Evolutionary conservation across 192 early-diverging fungal species (phyloP), one percentile per base, ranked within the genome.

Genomic region (Nowakowskiella sp.): DNA sequence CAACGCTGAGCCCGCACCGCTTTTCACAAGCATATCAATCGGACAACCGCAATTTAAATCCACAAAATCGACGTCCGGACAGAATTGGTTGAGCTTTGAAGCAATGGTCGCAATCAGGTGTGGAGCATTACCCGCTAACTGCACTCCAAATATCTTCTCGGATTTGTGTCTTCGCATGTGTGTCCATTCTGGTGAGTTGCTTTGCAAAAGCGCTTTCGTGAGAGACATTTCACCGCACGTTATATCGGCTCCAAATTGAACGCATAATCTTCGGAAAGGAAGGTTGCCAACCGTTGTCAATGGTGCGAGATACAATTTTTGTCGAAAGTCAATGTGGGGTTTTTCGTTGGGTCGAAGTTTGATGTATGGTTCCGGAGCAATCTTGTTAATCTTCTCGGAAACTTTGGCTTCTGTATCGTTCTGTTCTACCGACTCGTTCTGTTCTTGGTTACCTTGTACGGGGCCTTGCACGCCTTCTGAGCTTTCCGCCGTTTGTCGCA

Each of bases 1-100:
- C 50, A 98, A 71, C 29, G 89, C 88, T 44, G 81, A 85, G 31
- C 95, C 95, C 30, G 72, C 72, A 39, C 95, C 95, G 62, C 58
- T 70, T 43, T 83, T 83, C 52, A 69, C 88, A 25, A 95, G 80
- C 16, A 85, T 60, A 45, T 98, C 95, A 25, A 95, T 88, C 8
- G 95, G 95, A 65, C 95, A 98, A 0, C 95, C 95, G 23, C 51
- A 79, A 91, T 98, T 98, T 47, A 98, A 60, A 66, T 98, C 95
- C 25, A 98, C 77, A 67, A 98, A 98, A 62, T 98, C 93, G 10
- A 94, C 81, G 5, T 78, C 66, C 21, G 82, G 73, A 25, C 76
- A 69, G 25, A 71, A 49, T 48, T 78, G 22, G 2, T 59, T 30
- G 44, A 39, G 19, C 13, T 39, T 19, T 19, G 8, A 9, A 4